Conservation (phyloP, 768 basidiomycete species). For the Agrocybe praecox region DNA sequence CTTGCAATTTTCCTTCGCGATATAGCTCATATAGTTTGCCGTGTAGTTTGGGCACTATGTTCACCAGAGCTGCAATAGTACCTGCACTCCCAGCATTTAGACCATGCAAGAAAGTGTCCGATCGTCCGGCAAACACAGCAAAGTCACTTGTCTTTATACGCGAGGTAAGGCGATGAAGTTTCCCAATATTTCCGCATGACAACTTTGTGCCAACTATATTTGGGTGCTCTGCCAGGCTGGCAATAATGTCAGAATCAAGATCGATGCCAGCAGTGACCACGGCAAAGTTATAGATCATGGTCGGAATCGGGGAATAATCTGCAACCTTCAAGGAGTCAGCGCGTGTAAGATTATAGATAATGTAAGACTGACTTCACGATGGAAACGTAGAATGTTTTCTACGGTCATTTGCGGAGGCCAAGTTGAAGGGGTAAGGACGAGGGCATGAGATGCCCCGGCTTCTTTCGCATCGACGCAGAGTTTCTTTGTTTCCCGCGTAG, state of each 20-base stretch:
- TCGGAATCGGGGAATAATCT: slow-evolving; percentile 66
- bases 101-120: slow-evolving; percentile 67
- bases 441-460: slow-evolving; percentile 80
- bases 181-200: slow-evolving; percentile 85
- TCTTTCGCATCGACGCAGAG: slow-evolving; percentile 75
- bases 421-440: slow-evolving; percentile 74
- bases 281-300: slow-evolving; percentile 88
- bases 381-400: slow-evolving; percentile 67
- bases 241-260: slow-evolving; percentile 79
- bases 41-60: slow-evolving; percentile 64
- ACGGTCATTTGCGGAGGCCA: slow-evolving; percentile 68
- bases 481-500: slow-evolving; percentile 71
- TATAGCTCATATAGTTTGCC: slow-evolving; percentile 48
- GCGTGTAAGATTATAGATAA: not conserved
- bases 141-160: slow-evolving; percentile 56
- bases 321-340: slow-evolving; percentile 50
- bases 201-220: slow-evolving; percentile 88
- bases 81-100: slow-evolving; percentile 66
- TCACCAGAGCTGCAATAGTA: slow-evolving; percentile 64
- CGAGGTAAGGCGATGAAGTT: slow-evolving; percentile 74
- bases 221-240: slow-evolving; percentile 69
- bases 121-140: slow-evolving; percentile 75
- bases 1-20: slow-evolving; percentile 52
- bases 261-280: slow-evolving; percentile 80
- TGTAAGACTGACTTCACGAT: slow-evolving; percentile 50